These are phyloP conservation scores for Rhinocladiella mackenziei DNA, from an alignment of 2,329 filamentous ascomycete species.

Conservation along the genomic window DNA sequence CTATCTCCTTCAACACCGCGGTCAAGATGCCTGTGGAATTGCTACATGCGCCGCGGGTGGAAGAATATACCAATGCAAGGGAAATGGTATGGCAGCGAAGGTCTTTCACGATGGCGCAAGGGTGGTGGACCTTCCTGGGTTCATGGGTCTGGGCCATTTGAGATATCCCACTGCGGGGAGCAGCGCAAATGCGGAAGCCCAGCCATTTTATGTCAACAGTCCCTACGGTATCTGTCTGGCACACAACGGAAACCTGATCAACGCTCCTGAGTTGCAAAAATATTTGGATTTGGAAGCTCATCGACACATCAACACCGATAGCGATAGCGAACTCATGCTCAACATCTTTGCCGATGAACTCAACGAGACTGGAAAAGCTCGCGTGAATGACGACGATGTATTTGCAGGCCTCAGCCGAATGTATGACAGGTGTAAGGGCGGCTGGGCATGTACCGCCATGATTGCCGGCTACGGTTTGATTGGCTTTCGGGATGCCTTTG, in stretches of 20 bases:
- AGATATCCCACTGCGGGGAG: slow-evolving; percentile 87
- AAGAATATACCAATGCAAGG: slow-evolving; percentile 83
- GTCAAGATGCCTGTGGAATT: slow-evolving; percentile 86
- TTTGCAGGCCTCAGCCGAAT: slow-evolving; percentile 68
- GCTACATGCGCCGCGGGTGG: slow-evolving; percentile 70
- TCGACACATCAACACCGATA: slow-evolving; percentile 85
- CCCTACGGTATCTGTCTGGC: slow-evolving; percentile 78
- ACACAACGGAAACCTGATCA: slow-evolving; percentile 87
- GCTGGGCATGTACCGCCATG: slow-evolving; percentile 78
- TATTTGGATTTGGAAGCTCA: slow-evolving; percentile 75
- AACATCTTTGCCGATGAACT: slow-evolving; percentile 84
- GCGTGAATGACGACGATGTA: slow-evolving; percentile 73
- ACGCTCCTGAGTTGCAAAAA: slow-evolving; percentile 64
- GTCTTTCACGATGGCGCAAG: slow-evolving; percentile 79
- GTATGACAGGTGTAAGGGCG: slow-evolving; percentile 69
- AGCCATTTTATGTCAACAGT: slow-evolving; percentile 88
- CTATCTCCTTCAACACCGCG: slow-evolving; percentile 70
- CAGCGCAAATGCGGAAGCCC: slow-evolving; percentile 76
- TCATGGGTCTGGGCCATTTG: slow-evolving; percentile 80
- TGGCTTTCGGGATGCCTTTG: slow-evolving; percentile 73
- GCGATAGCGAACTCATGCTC: slow-evolving; percentile 80
- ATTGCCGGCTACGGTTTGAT: slow-evolving; percentile 76
- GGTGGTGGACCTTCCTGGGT: slow-evolving; percentile 71
- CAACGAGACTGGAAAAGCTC: slow-evolving; percentile 73
- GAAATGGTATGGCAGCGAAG: slow-evolving; percentile 78